These are phyloP conservation scores for Globisporangium nodosum DNA, from an alignment of 352 stramenopile species.

Conservation along the genomic window DNA sequence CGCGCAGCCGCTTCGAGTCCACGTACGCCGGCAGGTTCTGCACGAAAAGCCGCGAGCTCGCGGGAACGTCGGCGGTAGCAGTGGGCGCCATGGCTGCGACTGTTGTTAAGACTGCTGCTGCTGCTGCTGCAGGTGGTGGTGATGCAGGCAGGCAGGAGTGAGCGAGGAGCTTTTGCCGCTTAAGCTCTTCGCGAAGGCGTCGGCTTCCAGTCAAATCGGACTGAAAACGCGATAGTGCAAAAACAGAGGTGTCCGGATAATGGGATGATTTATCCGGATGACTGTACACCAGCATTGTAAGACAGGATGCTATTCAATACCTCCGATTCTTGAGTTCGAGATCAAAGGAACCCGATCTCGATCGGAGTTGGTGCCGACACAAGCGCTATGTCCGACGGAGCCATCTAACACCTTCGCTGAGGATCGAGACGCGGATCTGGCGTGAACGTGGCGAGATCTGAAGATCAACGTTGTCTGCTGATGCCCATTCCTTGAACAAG, in stretches of 20 bases:
- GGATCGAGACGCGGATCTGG: too few relatives aligned
- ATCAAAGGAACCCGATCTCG: too few relatives aligned
- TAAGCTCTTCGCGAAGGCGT: not conserved
- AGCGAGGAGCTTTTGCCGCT: not conserved
- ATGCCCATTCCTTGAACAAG: too few relatives aligned
- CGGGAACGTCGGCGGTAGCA: slow-evolving; percentile 1
- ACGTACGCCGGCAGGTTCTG: slow-evolving; percentile 80
- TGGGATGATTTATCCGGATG: too few relatives aligned
- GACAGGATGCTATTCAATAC: too few relatives aligned
- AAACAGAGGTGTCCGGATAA: not conserved
- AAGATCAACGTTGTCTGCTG: too few relatives aligned
- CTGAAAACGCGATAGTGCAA: not conserved
- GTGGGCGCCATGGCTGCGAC: not conserved
- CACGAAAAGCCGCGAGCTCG: slow-evolving; percentile 65
- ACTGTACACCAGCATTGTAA: too few relatives aligned
- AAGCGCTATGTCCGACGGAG: too few relatives aligned
- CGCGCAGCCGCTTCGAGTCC: slow-evolving; percentile 61
- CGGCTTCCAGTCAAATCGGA: not conserved
- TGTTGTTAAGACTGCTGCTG: not conserved
- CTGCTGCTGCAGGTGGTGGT: not conserved
- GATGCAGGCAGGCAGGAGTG: not conserved
- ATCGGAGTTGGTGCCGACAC: too few relatives aligned
- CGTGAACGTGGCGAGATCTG: too few relatives aligned
- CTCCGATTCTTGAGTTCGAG: too few relatives aligned
- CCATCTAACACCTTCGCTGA: too few relatives aligned